Conservation (phyloP, 164 flowering plant genomes). For the Nymphaea colorata region DNA sequence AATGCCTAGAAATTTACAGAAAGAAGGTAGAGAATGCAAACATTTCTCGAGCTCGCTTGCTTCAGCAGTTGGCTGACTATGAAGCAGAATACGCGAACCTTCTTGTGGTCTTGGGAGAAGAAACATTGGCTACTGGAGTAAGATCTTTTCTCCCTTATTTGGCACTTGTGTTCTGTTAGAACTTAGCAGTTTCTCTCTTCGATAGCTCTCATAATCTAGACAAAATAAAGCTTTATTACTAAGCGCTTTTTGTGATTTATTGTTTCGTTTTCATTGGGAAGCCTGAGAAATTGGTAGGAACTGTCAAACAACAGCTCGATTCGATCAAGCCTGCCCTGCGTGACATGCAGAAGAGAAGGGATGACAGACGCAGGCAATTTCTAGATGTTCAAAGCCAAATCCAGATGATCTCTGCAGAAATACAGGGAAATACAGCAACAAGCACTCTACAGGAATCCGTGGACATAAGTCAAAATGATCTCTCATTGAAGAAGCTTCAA, state of each 20-base stretch:
- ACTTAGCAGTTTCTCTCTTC: too few species aligned
- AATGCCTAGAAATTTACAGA: conserved; percentile 71
- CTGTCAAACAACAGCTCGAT: conserved; percentile 75
- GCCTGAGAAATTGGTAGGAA: conserved; percentile 75
- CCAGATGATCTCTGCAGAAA: conserved; percentile 68
- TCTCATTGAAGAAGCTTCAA: conserved; percentile 71
- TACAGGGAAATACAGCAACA: conserved; percentile 47
- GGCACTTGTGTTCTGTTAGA: not conserved
- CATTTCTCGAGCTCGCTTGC: conserved; percentile 67
- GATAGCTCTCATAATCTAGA: too few species aligned
- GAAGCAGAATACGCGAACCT: conserved; percentile 83
- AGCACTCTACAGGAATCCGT: conserved; percentile 26
- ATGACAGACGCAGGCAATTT: conserved; percentile 69
- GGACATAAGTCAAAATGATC: conserved; percentile 57
- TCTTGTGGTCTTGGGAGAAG: conserved; percentile 69
- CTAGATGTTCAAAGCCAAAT: conserved; percentile 58
- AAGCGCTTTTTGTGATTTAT: not conserved
- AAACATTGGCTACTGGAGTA: conserved; percentile 78
- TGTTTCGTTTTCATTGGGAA: conserved; percentile 10
- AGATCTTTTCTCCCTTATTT: not conserved
- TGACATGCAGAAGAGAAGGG: conserved; percentile 71
- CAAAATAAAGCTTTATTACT: too few species aligned
- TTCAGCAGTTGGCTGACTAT: conserved; percentile 66
- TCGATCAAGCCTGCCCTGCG: conserved; percentile 69
- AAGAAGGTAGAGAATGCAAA: conserved; percentile 81